Evolutionary conservation across 495 filamentous ascomycete species (phyloP).

Genomic region (Achaetomiella virescens): DNA sequence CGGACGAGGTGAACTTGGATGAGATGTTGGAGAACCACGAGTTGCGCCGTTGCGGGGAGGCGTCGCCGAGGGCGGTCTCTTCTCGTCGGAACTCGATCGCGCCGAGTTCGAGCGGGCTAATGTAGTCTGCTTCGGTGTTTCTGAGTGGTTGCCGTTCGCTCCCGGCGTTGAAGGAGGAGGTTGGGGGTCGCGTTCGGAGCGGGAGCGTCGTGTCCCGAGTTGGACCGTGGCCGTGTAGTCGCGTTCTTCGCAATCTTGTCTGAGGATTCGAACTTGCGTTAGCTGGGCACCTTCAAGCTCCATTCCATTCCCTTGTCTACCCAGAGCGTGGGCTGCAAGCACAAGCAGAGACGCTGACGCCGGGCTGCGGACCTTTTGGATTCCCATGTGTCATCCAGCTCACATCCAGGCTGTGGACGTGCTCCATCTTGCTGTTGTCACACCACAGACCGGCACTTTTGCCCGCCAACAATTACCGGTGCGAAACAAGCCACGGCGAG

Average conservation of each 20-base stretch:
- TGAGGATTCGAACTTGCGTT: slow-evolving; percentile 3
- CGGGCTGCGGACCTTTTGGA: slow-evolving; percentile 38
- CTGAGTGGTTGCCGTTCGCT: slow-evolving; percentile 11
- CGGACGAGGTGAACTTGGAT: slow-evolving; percentile 79
- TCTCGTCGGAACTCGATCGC: slow-evolving; percentile 21
- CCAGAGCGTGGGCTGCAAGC: no score
- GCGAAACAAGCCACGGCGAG: neutral
- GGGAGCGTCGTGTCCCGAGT: slow-evolving; percentile 17
- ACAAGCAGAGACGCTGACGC: neutral
- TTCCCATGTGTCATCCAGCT: slow-evolving; percentile 56
- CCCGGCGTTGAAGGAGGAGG: neutral
- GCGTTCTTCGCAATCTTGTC: slow-evolving; percentile 22
- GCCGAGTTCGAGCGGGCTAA: slow-evolving; percentile 31
- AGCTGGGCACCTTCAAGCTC: neutral
- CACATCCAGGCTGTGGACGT: slow-evolving; percentile 59
- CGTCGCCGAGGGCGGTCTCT: slow-evolving; percentile 6
- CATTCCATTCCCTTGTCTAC: neutral
- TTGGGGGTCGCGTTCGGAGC: slow-evolving; percentile 5
- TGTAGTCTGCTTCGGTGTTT: slow-evolving; percentile 5
- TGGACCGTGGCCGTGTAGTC: slow-evolving; percentile 16
- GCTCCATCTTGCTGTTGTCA: slow-evolving; percentile 47
- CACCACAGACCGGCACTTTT: neutral
- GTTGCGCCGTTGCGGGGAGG: slow-evolving; percentile 48
- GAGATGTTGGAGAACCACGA: slow-evolving; percentile 92
- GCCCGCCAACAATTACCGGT: neutral